A percentile compares a stretch with the other conserved stretches of the same genome.
Conservation (phyloP, 768 basidiomycete genomes). For the Collybiopsis luxurians region DNA sequence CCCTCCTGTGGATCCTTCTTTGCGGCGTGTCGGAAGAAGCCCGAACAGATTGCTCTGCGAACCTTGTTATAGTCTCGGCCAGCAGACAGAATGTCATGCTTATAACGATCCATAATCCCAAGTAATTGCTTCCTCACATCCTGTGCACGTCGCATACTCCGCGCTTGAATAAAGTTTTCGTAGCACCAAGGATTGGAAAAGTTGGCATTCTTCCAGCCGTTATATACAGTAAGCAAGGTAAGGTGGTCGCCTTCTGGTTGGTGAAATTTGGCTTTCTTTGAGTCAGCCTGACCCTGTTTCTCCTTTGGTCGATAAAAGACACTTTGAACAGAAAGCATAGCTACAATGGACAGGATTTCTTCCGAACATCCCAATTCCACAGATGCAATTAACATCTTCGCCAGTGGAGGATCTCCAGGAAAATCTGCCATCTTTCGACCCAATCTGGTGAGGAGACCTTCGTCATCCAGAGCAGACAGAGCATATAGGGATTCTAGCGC, state of each 20-base stretch:
- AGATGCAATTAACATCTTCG: slow-evolving; percentile 98
- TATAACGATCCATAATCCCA: slow-evolving; percentile 98
- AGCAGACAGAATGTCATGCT: slow-evolving; percentile 93
- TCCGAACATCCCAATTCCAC: slow-evolving; percentile 98
- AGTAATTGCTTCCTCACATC: slow-evolving; percentile 97
- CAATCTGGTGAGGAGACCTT: slow-evolving; percentile 89
- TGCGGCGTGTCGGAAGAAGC: slow-evolving; percentile 97
- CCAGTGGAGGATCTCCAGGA: slow-evolving; percentile 93
- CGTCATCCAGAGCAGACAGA: slow-evolving; percentile 93
- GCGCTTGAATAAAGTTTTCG: slow-evolving; percentile 97
- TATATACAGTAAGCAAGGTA: slow-evolving; percentile 91
- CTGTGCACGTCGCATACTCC: slow-evolving; percentile 95
- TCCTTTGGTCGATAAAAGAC: slow-evolving; percentile 99
- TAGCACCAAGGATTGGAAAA: slow-evolving; percentile 99
- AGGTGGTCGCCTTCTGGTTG: slow-evolving; percentile 98
- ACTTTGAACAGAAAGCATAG: slow-evolving; percentile 94
- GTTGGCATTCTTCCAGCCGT: slow-evolving; percentile 95
- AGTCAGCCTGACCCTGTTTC: slow-evolving; percentile 98
- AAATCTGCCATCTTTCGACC: slow-evolving; percentile 99
- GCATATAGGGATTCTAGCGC: slow-evolving; percentile 94
- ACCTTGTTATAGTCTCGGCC: slow-evolving; percentile 92
- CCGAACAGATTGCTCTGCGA: slow-evolving; percentile 93
- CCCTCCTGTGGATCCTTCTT: slow-evolving; percentile 99
- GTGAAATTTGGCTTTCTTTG: slow-evolving; percentile 99
- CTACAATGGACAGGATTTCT: slow-evolving; percentile 94